These are phyloP conservation scores for Deuterostichococcus epilithicus DNA, from an alignment of 139 green algal genomes.

Conservation along the genomic window DNA sequence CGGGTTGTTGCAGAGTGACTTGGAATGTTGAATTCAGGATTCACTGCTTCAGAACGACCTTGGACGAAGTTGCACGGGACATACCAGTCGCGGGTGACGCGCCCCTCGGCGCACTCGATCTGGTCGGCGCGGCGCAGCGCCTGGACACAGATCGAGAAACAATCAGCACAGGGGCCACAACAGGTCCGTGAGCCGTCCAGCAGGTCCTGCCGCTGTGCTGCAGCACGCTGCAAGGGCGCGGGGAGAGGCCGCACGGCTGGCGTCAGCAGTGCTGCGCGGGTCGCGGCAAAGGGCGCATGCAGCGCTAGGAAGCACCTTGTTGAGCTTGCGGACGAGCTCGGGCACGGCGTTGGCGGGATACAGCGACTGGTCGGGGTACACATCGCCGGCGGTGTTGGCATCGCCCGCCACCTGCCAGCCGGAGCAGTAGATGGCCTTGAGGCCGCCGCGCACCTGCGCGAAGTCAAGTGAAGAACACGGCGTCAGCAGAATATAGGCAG, in stretches of 20 bases:
- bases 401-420: constrained; percentile 87
- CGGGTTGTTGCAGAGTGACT: no score
- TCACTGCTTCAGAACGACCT: not conserved
- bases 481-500: not conserved
- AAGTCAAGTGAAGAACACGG: constrained; percentile 1
- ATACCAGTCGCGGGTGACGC: constrained; percentile 42
- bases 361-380: constrained; percentile 81
- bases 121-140: constrained; percentile 57
- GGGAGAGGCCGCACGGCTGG: no score
- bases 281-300: not conserved
- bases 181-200: no score
- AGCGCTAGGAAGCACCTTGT: constrained; percentile 45
- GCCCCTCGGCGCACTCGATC: constrained; percentile 70
- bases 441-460: constrained; percentile 39
- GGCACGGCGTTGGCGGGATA: constrained; percentile 78
- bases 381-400: constrained; percentile 60
- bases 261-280: no score
- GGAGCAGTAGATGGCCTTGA: constrained; percentile 89
- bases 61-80: not conserved
- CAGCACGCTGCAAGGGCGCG: no score
- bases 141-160: not conserved
- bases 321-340: constrained; percentile 66
- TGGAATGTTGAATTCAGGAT: no score
- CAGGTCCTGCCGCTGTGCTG: no score
- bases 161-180: not conserved